phyloP scores from a whole-genome alignment of 768 basidiomycete genomes.

The Sarcodon aspratus region DNA sequence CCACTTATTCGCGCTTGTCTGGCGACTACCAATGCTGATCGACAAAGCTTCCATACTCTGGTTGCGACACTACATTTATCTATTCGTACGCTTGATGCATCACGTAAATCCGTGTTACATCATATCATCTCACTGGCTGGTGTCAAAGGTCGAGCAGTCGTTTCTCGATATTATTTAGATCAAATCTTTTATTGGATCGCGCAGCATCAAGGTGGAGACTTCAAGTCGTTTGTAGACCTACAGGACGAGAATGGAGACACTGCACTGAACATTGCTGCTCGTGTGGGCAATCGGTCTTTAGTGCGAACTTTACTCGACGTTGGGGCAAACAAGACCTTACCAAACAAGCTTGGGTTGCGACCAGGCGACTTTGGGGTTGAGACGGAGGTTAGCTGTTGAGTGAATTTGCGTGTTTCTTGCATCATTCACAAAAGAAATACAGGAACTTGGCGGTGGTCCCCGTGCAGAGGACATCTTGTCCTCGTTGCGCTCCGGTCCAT shows the following conservation, averaged over 20 bases:
- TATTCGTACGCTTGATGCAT: conserved; percentile 82
- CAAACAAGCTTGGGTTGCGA: conserved; percentile 88
- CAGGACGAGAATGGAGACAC: conserved; percentile 96
- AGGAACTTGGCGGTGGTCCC: conserved; percentile 64
- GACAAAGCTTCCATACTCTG: conserved; percentile 59
- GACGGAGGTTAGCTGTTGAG: conserved; percentile 50
- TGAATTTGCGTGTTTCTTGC: not conserved
- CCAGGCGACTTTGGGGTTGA: conserved; percentile 95
- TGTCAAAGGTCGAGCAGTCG: conserved; percentile 74
- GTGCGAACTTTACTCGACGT: conserved; percentile 84
- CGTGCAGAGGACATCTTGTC: conserved; percentile 75
- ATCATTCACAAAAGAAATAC: not conserved
- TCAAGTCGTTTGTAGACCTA: conserved; percentile 73
- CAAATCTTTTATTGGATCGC: conserved; percentile 82
- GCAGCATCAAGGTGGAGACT: conserved; percentile 63
- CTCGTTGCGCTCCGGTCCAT: conserved; percentile 59
- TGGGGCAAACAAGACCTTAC: conserved; percentile 79
- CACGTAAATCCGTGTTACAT: conserved; percentile 79
- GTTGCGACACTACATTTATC: conserved; percentile 56
- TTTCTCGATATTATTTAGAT: conserved; percentile 87
- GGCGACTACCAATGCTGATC: conserved; percentile 77
- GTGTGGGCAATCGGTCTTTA: conserved; percentile 83
- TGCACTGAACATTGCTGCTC: conserved; percentile 87
- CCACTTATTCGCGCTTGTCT: conserved; percentile 88
- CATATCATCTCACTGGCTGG: conserved; percentile 88